Evolutionary conservation across 768 basidiomycete genomes (phyloP).

Genomic region (Coprinellus micaceus): DNA sequence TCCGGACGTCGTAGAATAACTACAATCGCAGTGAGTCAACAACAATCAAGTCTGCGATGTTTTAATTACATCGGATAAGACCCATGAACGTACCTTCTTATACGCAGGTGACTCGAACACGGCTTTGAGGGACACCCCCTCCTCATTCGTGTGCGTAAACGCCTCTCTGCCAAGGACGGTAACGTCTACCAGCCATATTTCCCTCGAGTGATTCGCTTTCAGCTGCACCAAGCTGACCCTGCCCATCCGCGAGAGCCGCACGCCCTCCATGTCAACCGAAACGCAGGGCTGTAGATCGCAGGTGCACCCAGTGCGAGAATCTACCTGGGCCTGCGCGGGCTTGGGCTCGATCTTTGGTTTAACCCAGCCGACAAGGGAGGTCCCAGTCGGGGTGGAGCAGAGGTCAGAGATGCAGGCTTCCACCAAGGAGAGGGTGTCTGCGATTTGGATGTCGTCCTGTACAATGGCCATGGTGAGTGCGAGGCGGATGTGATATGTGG

Average conservation of each 20-base stretch:
- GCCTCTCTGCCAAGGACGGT: not conserved
- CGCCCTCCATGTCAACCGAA: slow-evolving; percentile 12
- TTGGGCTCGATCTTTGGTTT: too few species aligned
- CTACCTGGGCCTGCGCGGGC: too few species aligned
- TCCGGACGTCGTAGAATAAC: slow-evolving; percentile 20
- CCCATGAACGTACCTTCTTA: not conserved
- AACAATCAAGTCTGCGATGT: not conserved
- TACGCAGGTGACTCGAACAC: not conserved
- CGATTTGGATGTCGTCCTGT: not conserved
- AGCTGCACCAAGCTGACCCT: slow-evolving; percentile 2
- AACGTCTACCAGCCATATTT: not conserved
- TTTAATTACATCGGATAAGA: not conserved
- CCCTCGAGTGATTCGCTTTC: not conserved
- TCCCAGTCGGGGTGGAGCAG: not conserved
- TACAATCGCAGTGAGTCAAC: not conserved
- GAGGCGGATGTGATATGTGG: not conserved
- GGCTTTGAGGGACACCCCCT: not conserved
- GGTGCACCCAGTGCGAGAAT: too few species aligned
- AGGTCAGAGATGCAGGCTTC: not conserved
- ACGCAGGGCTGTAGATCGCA: not conserved
- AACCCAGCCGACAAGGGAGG: too few species aligned
- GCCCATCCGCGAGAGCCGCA: slow-evolving; percentile 2
- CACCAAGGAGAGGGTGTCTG: not conserved
- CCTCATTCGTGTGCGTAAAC: not conserved
- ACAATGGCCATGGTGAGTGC: not conserved